These are phyloP conservation scores for Aegilops longissima DNA, from an alignment of 176 grass and related monocot genomes.

Conservation along the genomic window DNA sequence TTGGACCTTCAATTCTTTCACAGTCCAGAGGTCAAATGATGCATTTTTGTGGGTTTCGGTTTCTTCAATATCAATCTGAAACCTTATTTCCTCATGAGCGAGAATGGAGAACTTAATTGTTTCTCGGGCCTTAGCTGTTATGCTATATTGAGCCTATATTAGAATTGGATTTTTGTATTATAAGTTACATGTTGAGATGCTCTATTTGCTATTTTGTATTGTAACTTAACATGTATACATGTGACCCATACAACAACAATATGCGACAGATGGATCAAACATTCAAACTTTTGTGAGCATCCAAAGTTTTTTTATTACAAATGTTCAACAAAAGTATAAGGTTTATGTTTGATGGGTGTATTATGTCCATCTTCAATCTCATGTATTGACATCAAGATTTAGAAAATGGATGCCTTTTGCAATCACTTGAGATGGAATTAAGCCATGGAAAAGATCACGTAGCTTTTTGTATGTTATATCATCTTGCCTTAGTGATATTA, in stretches of 20 bases:
- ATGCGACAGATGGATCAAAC: neutral
- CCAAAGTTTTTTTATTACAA: neutral
- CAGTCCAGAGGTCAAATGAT: neutral
- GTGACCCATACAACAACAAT: neutral
- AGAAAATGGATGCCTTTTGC: too few species aligned
- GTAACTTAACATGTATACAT: neutral
- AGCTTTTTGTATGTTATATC: too few species aligned
- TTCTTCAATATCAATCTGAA: neutral
- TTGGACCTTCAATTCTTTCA: neutral
- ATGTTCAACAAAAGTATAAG: neutral
- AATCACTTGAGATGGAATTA: too few species aligned
- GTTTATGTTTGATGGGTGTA: neutral
- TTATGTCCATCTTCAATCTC: too few species aligned
- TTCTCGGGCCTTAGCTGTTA: neutral
- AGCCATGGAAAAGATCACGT: too few species aligned
- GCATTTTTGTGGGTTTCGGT: neutral
- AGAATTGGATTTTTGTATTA: neutral
- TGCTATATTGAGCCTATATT: neutral
- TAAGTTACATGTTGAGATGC: neutral
- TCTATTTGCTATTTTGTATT: neutral
- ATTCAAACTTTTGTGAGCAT: neutral
- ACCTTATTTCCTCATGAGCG: neutral
- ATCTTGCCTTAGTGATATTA: too few species aligned
- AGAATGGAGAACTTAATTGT: neutral
- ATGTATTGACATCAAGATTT: too few species aligned